Evolutionary conservation across 106 monocot species (phyloP).

Genomic region (Triglochin maritima): DNA sequence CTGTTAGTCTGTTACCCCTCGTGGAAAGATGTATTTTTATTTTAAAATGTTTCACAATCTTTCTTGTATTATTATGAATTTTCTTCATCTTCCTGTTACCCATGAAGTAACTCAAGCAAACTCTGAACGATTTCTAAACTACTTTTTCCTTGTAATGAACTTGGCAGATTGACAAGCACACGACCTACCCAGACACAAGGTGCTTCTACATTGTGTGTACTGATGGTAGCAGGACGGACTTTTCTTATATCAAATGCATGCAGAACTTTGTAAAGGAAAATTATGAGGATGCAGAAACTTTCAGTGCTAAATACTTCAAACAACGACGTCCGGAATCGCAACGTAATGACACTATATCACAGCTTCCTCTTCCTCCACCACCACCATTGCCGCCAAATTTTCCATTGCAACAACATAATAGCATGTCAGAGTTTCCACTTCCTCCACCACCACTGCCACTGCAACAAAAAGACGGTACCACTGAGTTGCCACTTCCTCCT

Average conservation of each 20-base stretch:
- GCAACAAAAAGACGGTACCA: neutral
- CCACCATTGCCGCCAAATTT: too few species aligned
- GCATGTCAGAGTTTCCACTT: too few species aligned
- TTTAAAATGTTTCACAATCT: too few species aligned
- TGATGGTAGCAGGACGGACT: slow-evolving; percentile 47
- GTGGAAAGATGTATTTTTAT: too few species aligned
- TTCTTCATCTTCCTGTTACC: too few species aligned
- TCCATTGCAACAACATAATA: too few species aligned
- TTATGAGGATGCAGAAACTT: slow-evolving; percentile 48
- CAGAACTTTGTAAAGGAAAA: slow-evolving; percentile 43
- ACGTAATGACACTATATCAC: neutral
- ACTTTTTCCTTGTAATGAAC: neutral
- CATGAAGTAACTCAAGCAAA: too few species aligned
- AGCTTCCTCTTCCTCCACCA: too few species aligned
- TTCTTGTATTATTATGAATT: too few species aligned
- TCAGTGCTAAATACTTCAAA: slow-evolving; percentile 13
- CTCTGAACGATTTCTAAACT: too few species aligned
- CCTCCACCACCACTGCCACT: neutral
- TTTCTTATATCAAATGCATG: slow-evolving; percentile 82
- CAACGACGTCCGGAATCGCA: neutral
- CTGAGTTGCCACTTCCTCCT: too few species aligned
- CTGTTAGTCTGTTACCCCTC: too few species aligned
- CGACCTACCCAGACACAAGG: slow-evolving; percentile 27
- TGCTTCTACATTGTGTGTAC: slow-evolving; percentile 66
- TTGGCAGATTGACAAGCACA: slow-evolving; percentile 58